Evolutionary conservation across 345 rosid species (phyloP).

Genomic region (thale cress (Arabidopsis thaliana)): TAIR10.1 NC_003075.7:131501-132000

Average conservation of each 20-base stretch:
- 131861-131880: slow-evolving; percentile 73
- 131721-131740: slow-evolving; percentile 43
- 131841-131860: slow-evolving; percentile 96
- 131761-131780: slow-evolving; percentile 81
- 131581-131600: slow-evolving; percentile 36
- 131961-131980: background rate
- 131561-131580: slow-evolving; percentile 37
- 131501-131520: background rate
- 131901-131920: slow-evolving; percentile 60
- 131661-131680: background rate
- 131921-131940: slow-evolving; percentile 17
- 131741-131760: slow-evolving; percentile 56
- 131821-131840: slow-evolving; percentile 73
- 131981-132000: background rate
- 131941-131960: background rate
- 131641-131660: slow-evolving; percentile 21
- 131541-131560: slow-evolving; percentile 32
- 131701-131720: slow-evolving; percentile 64
- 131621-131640: slow-evolving; percentile 25
- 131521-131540: background rate
- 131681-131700: slow-evolving; percentile 49
- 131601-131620: slow-evolving; percentile 29
- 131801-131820: slow-evolving; percentile 76
- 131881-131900: slow-evolving; percentile 77
- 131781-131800: slow-evolving; percentile 67